These are phyloP conservation scores for Dryadomyces sulphureus DNA, from an alignment of 2,329 filamentous ascomycete species.

Conservation along the genomic window DNA sequence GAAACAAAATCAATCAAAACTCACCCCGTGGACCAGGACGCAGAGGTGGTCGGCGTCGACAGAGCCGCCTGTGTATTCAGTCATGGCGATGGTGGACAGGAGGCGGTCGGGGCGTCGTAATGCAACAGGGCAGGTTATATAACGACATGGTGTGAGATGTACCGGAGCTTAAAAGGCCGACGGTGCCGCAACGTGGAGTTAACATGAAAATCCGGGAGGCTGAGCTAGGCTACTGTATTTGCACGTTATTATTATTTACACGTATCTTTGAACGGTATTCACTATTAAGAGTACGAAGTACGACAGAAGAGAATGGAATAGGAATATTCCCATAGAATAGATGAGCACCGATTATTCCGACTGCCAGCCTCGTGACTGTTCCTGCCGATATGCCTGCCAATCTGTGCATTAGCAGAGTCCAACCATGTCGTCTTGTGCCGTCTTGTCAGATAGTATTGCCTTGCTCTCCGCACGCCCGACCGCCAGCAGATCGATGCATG, in stretches of 20 bases:
- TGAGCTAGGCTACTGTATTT: no score
- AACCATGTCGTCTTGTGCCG: background rate
- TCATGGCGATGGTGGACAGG: slow-evolving; percentile 14
- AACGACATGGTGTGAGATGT: background rate
- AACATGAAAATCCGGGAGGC: background rate
- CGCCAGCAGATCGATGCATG: slow-evolving; percentile 4
- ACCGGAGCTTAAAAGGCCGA: background rate
- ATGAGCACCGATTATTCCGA: no score
- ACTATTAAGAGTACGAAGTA: no score
- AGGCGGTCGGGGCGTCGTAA: background rate
- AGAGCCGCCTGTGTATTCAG: slow-evolving; percentile 36
- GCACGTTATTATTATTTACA: no score
- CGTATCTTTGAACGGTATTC: no score
- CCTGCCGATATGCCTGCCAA: no score
- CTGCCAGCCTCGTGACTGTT: no score
- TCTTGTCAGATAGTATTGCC: slow-evolving; percentile 6
- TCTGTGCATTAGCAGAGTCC: background rate
- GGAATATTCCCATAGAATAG: no score
- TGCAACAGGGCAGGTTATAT: background rate
- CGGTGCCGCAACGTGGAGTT: slow-evolving; percentile 1
- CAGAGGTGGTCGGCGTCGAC: slow-evolving; percentile 53
- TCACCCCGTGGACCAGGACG: slow-evolving; percentile 63
- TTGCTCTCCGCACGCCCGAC: slow-evolving; percentile 11
- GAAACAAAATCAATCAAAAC: slow-evolving; percentile 13
- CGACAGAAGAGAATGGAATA: no score